Percentiles rank a stretch among this genome's conserved stretches.
Evolutionary conservation across 495 filamentous ascomycete species (phyloP).

Genomic region (Neurospora sp.): DNA sequence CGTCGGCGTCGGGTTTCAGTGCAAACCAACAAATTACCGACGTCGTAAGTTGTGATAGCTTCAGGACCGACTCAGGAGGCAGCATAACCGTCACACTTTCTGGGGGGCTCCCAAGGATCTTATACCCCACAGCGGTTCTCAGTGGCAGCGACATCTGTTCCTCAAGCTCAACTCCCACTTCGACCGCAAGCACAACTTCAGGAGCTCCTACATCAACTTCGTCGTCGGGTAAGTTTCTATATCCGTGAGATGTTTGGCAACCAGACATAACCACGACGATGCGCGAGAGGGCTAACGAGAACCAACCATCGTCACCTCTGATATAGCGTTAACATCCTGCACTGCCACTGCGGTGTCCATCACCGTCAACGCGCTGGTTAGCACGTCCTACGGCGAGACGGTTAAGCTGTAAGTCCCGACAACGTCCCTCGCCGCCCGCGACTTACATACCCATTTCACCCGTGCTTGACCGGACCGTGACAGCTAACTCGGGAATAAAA

Average conservation of each 20-base stretch:
- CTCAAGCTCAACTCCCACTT: neutral
- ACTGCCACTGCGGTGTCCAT: conserved; percentile 40
- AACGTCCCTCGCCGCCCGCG: neutral
- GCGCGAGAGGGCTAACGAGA: neutral
- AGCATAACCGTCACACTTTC: conserved; percentile 36
- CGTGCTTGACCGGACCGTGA: neutral
- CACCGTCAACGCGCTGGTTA: conserved; percentile 48
- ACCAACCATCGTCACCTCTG: neutral
- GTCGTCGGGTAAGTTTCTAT: neutral
- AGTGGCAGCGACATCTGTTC: conserved; percentile 31
- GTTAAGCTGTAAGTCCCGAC: conserved; percentile 36
- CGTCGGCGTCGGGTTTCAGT: conserved; percentile 31
- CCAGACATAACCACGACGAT: neutral
- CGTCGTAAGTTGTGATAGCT: conserved; percentile 37
- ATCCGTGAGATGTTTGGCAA: neutral
- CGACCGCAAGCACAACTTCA: neutral
- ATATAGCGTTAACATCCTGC: conserved; percentile 16
- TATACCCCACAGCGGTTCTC: conserved; percentile 31
- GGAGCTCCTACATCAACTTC: neutral
- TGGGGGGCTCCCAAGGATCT: conserved; percentile 41
- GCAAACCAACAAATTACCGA: conserved; percentile 34
- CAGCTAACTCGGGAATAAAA: neutral
- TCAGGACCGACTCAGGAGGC: conserved; percentile 35
- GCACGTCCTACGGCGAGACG: conserved; percentile 46
- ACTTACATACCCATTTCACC: neutral